phyloP scores from a whole-genome alignment of 1,139 yeast genomes.

The Magnusiomyces tetraspermus region DNA sequence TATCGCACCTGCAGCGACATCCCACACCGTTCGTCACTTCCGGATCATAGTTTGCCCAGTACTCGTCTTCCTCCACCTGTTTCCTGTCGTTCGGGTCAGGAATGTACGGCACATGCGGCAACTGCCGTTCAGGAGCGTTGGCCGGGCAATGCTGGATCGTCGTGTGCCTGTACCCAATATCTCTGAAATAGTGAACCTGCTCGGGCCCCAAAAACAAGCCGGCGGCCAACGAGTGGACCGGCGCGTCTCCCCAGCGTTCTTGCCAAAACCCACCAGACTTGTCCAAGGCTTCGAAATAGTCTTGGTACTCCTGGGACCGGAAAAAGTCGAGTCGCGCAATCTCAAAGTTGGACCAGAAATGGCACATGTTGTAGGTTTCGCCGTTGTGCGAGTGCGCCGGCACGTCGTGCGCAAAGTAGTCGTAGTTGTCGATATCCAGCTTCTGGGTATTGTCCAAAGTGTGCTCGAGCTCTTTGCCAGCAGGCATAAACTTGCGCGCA shows the following conservation, averaged over 20 bases:
- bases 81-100: constrained; percentile 23
- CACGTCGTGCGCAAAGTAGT: constrained; percentile 17
- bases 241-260: constrained; percentile 96
- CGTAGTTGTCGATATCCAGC: constrained; percentile 14
- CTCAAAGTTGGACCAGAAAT: constrained; percentile 92
- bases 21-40: constrained; percentile 56
- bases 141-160: constrained; percentile 75
- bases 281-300: constrained; percentile 60
- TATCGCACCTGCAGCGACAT: constrained; percentile 78
- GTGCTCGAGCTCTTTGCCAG: constrained; percentile 11
- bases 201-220: constrained; percentile 58
- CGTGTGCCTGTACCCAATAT: constrained; percentile 78
- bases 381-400: constrained; percentile 40
- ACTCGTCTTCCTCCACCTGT: constrained; percentile 28
- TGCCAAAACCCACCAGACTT: constrained; percentile 68
- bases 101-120: constrained; percentile 29
- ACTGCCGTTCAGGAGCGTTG: constrained; percentile 39
- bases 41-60: constrained; percentile 41
- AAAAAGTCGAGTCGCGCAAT: constrained; percentile 74
- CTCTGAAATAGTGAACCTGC: constrained; percentile 80
- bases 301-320: constrained; percentile 50
- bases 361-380: constrained; percentile 70
- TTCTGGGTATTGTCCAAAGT: constrained; percentile 11
- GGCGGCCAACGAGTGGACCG: constrained; percentile 76
- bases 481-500: neutral